Evolutionary conservation across 805 yeast genomes (phyloP).

Genomic region (Lachancea kluyveri): DNA sequence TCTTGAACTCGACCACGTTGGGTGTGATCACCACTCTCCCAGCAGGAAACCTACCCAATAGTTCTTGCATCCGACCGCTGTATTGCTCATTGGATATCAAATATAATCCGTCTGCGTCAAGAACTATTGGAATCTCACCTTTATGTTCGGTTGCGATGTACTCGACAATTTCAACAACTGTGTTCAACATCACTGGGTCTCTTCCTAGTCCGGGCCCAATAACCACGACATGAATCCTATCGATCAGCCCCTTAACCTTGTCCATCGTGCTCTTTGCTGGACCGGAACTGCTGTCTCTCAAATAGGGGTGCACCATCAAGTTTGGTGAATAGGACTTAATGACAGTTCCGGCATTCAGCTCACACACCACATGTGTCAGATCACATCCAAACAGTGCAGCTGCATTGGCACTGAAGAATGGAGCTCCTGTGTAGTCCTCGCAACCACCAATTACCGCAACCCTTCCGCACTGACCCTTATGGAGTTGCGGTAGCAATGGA

Average conservation of each 20-base stretch:
- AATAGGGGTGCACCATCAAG: conserved; percentile 92
- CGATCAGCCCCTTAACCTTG: conserved; percentile 48
- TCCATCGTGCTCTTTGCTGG: conserved; percentile 42
- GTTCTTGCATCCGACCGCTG: conserved; percentile 12
- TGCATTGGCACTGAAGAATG: conserved; percentile 83
- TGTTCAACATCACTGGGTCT: conserved; percentile 57
- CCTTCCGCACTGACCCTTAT: conserved; percentile 89
- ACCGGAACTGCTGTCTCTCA: conserved; percentile 40
- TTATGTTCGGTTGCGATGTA: conserved; percentile 40
- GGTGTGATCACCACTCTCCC: conserved; percentile 75
- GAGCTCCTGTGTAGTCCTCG: conserved; percentile 96
- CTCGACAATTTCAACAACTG: conserved; percentile 50
- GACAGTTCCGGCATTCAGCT: conserved; percentile 64
- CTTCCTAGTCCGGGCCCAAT: conserved; percentile 95
- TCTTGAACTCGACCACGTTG: conserved; percentile 74
- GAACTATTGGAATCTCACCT: conserved; percentile 59
- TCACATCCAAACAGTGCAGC: conserved; percentile 84
- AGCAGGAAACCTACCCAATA: conserved; percentile 44
- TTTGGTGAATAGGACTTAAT: conserved; percentile 89
- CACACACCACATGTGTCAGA: conserved; percentile 86
- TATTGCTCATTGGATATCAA: conserved; percentile 46
- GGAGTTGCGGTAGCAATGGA: conserved; percentile 62
- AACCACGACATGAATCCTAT: conserved; percentile 72
- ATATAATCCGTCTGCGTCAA: conserved; percentile 88
- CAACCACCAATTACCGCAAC: conserved; percentile 89